These are phyloP conservation scores for Zygosaccharomyces gambellarensis DNA, from an alignment of 805 yeast genomes.

Conservation along the genomic window DNA sequence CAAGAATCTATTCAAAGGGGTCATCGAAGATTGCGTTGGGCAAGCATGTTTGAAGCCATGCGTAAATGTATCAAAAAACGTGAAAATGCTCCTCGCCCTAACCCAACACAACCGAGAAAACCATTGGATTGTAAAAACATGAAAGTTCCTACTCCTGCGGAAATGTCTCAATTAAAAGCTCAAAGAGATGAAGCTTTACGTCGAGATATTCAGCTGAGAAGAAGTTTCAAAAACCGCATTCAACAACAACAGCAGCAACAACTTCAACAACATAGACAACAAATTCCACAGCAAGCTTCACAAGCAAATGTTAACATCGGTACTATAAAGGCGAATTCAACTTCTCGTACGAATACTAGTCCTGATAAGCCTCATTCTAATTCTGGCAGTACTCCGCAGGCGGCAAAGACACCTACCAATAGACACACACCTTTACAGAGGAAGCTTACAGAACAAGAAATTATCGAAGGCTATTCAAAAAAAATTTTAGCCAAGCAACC, in stretches of 20 bases:
- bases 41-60: constrained; percentile 94
- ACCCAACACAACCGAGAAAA: constrained; percentile 41
- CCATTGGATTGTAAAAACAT: constrained; percentile 39
- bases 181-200: constrained; percentile 84
- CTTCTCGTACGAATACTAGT: constrained; percentile 4
- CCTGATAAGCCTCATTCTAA: constrained; percentile 18
- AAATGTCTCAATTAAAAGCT: constrained; percentile 72
- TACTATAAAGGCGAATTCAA: constrained; percentile 9
- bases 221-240: constrained; percentile 30
- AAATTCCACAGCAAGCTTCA: constrained; percentile 16
- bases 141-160: constrained; percentile 75
- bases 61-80: constrained; percentile 85
- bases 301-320: constrained; percentile 1
- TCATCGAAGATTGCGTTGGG: constrained; percentile 87
- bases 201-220: constrained; percentile 44
- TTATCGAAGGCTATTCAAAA: constrained; percentile 30
- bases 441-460: constrained; percentile 27
- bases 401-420: constrained; percentile 12
- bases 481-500: constrained; percentile 33
- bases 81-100: constrained; percentile 66
- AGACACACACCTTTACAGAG: constrained; percentile 13
- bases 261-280: constrained; percentile 23
- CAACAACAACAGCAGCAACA: constrained; percentile 26
- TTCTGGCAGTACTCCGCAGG: constrained; percentile 4
- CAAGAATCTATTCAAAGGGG: constrained; percentile 91